Percentiles rank a stretch among this genome's conserved stretches.
Evolutionary conservation across 176 grass and related monocot species (phyloP).

Genomic region (Luzula sylvatica): DNA sequence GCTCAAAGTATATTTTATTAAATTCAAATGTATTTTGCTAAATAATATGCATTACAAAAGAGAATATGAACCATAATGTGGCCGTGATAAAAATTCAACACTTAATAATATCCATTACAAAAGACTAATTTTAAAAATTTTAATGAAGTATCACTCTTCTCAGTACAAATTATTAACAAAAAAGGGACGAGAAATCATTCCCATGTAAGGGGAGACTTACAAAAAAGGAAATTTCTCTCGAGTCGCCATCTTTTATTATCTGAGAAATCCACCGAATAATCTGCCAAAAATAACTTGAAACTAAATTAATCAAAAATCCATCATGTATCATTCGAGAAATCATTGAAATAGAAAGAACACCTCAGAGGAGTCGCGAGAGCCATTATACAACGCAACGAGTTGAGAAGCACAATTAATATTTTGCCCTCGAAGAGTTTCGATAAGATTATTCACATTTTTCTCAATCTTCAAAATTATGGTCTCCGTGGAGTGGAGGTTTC

Average conservation of each 20-base stretch:
- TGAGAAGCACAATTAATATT: slow-evolving; percentile 45
- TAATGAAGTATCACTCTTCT: no score
- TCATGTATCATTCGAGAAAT: neutral
- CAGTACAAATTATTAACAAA: no score
- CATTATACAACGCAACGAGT: slow-evolving; percentile 78
- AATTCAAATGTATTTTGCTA: no score
- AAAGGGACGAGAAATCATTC: no score
- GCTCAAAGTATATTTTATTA: no score
- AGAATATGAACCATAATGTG: no score
- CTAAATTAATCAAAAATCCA: neutral
- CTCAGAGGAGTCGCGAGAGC: slow-evolving; percentile 39
- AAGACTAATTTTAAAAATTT: no score
- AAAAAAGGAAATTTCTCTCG: slow-evolving; percentile 81
- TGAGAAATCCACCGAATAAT: slow-evolving; percentile 80
- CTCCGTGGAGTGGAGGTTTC: no score
- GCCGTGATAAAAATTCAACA: no score
- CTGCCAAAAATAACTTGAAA: slow-evolving; percentile 33
- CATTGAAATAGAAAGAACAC: slow-evolving; percentile 23
- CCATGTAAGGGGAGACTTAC: slow-evolving; percentile 50
- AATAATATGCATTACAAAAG: no score
- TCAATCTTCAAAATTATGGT: no score
- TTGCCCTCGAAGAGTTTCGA: slow-evolving; percentile 34
- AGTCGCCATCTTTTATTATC: slow-evolving; percentile 84
- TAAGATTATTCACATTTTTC: slow-evolving; percentile 29
- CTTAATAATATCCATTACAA: no score